Base-by-base conservation (phyloP, 192 early-diverging fungal genomes). In the Phycomyces blakesleeanus region DNA sequence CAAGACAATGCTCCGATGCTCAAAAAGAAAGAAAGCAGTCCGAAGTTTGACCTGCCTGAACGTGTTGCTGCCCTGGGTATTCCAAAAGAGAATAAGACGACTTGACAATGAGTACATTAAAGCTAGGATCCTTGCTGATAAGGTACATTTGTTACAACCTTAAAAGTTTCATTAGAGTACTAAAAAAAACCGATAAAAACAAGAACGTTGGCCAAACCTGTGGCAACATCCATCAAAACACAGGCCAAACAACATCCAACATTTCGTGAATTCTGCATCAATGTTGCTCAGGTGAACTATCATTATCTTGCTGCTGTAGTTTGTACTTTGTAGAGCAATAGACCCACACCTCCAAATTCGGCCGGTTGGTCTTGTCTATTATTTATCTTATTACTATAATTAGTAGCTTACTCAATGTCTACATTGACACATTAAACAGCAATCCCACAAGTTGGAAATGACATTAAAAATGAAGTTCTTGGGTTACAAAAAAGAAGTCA, bases 391-490 rank as follows among this genome's bases (percentile, higher is more conserved):
- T 34, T 34, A 5, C 2, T 34, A 34, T 34, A 34, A 5, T 34
- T 34, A 34, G 2, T 5, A 5, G 7, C 7, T 5, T 34, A 7
- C 7, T 34, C 7, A 34, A 34, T 34, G 11, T n/a, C 40, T 14
- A 14, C 22, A 51, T 67, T 14, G 56, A 26, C 15, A 20, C n/a
- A 12, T 27, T 27, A 0, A 6, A 15, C 61, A 85, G 80, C 69
- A 72, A 38, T 80, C 87, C 1, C 88, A 90, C 54, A 76, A 83
- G n/a, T 74, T 86, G n/a, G 90, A 92, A 70, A 92, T 92, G 86
- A 87, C 83, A 51, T 80, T 88, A 66, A 90, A 90, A 68, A 90
- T 92, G 88, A 81, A 81, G 54, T 83, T 92, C 37, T 72, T 92
- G n/a, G 87, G 88, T 16, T 89, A 90, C 68, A 83, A 84, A 55